Base-by-base conservation (phyloP, 179 eudicot genomes). In the Beta lomatogona region DNA sequence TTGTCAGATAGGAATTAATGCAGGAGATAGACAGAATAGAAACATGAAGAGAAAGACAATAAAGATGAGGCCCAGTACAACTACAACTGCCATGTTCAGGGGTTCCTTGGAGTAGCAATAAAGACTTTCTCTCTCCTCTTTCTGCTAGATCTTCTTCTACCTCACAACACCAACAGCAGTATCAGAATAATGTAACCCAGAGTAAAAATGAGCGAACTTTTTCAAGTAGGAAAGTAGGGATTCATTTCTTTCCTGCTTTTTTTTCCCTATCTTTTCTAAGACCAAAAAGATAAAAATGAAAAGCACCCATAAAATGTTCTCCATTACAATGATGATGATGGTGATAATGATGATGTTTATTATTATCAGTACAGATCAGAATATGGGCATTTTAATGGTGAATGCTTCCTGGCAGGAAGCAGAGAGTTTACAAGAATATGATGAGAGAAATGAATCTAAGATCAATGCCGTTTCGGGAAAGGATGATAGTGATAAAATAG, bases 21-120 rank as follows among this genome's bases (percentile, higher is more conserved):
- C 80, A 85, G 85, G 80, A 85, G 77, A 79, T 55, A 76, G 73
- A 77, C 57, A 63, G 76, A 65, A 28, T 48, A 67, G n/a, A 70
- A 64, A 82, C 78, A 85, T 80, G 76, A 75, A 77, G 85, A 54
- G 76, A 77, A 87, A 79, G 81, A 83, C 82, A 88, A 85, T 88
- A 90, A 91, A 88, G 87, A 84, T 87, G 89, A 90, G 71, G 81
- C 84, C 86, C 93, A 88, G 72, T 81, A 83, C 94, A 90, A 79
- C 93, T 81, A 81, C 97, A 88, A 83, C 97, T 92, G 97, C 91
- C 89, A 86, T 18, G 75, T 83, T 88, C 97, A 92, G 97, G 92
- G 94, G 84, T 96, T 91, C 90, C 98, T 93, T 96, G 98, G 94
- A 96, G 99, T 94, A 92, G 91, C 99, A 96, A 87, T 96, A 84